Evolutionary conservation across 129 eudicot genomes (phyloP).

Genomic region (Gnaphalium uliginosum): DNA sequence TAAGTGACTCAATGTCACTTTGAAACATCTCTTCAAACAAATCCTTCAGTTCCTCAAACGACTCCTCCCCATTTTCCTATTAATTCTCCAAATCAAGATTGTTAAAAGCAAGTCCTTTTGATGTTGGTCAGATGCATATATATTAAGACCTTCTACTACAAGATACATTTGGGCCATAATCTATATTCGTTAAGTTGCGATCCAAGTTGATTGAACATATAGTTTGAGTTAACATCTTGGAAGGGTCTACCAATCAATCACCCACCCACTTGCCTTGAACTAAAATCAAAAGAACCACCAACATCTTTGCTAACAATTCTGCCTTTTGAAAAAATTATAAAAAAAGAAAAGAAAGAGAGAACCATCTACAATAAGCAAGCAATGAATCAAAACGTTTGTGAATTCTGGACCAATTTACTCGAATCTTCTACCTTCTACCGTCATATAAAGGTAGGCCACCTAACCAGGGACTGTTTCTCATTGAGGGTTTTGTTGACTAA

Average conservation of each 20-base stretch:
- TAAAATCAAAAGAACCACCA: neutral
- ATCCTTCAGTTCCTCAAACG: slow-evolving; percentile 64
- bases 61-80: slow-evolving; percentile 57
- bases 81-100: slow-evolving; percentile 10
- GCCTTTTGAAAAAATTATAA: no score
- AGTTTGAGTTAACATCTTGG: slow-evolving; percentile 19
- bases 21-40: slow-evolving; percentile 76
- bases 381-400: neutral
- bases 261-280: slow-evolving; percentile 21
- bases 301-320: neutral
- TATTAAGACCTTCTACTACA: slow-evolving; percentile 3
- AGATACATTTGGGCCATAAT: slow-evolving; percentile 27
- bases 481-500: neutral
- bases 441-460: slow-evolving; percentile 9
- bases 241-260: slow-evolving; percentile 3
- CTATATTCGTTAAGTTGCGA: neutral
- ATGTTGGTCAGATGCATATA: neutral
- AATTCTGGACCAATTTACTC: slow-evolving; percentile 13
- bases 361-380: neutral
- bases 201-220: slow-evolving; percentile 13
- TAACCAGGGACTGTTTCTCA: neutral
- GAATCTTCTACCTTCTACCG: slow-evolving; percentile 20
- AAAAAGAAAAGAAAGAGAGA: no score
- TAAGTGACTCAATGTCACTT: slow-evolving; percentile 45
- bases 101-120: neutral